A percentile compares a stretch with the other conserved stretches of the same genome.
Conservation (phyloP, 257 asterid species). For the Solanum medicagineum region DNA sequence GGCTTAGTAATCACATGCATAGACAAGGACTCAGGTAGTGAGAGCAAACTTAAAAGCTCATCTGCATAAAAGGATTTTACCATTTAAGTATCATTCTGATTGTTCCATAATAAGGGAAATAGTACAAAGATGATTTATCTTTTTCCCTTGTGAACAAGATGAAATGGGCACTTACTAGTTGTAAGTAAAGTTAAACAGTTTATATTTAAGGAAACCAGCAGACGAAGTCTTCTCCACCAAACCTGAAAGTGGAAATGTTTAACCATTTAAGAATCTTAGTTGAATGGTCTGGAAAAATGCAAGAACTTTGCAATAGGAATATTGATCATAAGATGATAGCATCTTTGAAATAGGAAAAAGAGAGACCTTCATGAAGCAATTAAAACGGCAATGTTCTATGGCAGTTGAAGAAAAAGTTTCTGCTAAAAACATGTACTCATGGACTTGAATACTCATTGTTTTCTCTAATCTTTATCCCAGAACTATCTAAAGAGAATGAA, state of each 20-base stretch:
- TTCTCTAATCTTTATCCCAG: not conserved
- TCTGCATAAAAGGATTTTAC: not conserved
- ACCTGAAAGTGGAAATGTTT: conserved; percentile 24
- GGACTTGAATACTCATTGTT: not conserved
- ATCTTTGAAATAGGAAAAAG: not conserved
- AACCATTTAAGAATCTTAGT: not conserved
- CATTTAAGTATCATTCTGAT: not conserved
- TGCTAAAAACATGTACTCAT: not conserved
- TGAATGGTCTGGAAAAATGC: not conserved
- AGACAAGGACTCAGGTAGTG: not conserved
- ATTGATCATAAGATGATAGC: not conserved
- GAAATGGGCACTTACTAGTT: conserved; percentile 41
- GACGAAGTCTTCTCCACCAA: conserved; percentile 59
- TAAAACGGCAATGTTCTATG: not conserved
- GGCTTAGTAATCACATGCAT: not conserved
- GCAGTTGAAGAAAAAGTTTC: not conserved
- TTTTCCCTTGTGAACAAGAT: not conserved
- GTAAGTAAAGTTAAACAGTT: conserved; percentile 56
- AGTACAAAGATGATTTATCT: not conserved
- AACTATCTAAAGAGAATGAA: not conserved
- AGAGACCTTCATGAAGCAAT: not conserved
- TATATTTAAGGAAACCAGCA: conserved; percentile 33
- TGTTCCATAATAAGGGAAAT: not conserved
- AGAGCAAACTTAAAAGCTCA: not conserved
- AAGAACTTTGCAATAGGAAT: not conserved